Evolutionary conservation across 345 rosid genomes (phyloP).

Genomic region (Eucalyptus dawsonii): DNA sequence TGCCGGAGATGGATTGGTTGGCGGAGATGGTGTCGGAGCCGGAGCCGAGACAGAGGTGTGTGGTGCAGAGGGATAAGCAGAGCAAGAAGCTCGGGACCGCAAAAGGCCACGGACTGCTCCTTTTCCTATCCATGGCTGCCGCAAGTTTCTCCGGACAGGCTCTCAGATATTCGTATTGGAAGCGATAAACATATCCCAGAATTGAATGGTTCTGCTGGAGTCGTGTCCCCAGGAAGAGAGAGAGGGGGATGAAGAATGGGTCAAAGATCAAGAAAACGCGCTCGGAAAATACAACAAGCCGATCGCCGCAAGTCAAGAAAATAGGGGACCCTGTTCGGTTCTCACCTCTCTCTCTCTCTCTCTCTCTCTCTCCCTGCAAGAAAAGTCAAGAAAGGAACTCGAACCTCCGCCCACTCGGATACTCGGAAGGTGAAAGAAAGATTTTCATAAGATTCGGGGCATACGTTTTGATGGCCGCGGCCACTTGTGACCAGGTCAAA

Average conservation of each 20-base stretch:
- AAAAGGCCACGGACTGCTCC: slow-evolving; percentile 3
- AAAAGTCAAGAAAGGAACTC: not conserved
- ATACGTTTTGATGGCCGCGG: not conserved
- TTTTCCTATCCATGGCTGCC: slow-evolving; percentile 8
- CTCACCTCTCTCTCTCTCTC: not conserved
- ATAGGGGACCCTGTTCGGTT: not conserved
- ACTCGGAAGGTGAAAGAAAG: not conserved
- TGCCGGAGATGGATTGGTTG: slow-evolving; percentile 40
- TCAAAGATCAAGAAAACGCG: not conserved
- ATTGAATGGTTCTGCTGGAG: not conserved
- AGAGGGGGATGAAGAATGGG: not conserved
- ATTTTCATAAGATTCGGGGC: not conserved
- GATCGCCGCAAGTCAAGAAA: not conserved
- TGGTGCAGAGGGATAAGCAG: slow-evolving; percentile 1
- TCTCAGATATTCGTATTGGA: not conserved
- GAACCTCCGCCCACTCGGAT: not conserved
- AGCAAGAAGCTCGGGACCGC: slow-evolving; percentile 2
- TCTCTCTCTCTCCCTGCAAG: not conserved
- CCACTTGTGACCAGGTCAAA: not conserved
- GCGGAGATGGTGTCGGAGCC: slow-evolving; percentile 30
- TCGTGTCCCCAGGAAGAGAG: not conserved
- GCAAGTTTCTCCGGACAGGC: not conserved
- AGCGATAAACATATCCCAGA: not conserved
- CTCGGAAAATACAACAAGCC: not conserved
- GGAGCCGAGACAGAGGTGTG: not conserved